Evolutionary conservation across 805 yeast genomes (phyloP), one percentile per base, ranked within the genome.

Genomic region (Candida michaelii): DNA sequence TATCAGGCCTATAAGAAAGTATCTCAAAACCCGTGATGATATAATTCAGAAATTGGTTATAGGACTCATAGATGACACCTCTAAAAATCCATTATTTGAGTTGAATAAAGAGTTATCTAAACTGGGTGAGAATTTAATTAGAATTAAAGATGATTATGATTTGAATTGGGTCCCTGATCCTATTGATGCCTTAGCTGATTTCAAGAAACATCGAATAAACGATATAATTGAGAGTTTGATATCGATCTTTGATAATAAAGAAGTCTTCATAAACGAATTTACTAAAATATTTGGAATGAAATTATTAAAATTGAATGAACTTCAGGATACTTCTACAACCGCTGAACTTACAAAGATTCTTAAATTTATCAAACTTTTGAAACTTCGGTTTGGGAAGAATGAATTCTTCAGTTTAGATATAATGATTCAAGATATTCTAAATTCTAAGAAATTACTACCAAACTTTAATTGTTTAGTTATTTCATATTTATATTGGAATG

Each of bases 181-280:
- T 0, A 74, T 86, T 12, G 96, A 89, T 63, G 95, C 96, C 0
- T 74, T 89, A n/a, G 87, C 90, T 0, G 95, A 88, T 59, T 89
- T 85, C 64, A 74, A 77, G 34, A 77, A 79, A 46, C 74, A 73
- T 9, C 71, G 74, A 34, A 79, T 76, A 16, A 75, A 78, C 31
- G 95, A 87, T 54, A 75, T 82, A 4, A 80, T 89, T 16, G 89
- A 82, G 48, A 77, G 88, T 0, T 66, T 89, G 24, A 71, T 85
- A 2, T 79, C 90, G 1, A 77, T 89, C 0, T 85, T 80, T 61
- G 91, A 86, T 36, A 74, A 81, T 48, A 83, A 83, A 49, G 82
- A 77, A 12, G 66, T 76, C 1, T 83, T 88, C 49, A 73, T 86
- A 34, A 70, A 74, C 25, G 93, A 85, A 52, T 76, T 89, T 45